Evolutionary conservation across 176 grass and related monocot genomes (phyloP).

Genomic region (Neostapfia colusana): DNA sequence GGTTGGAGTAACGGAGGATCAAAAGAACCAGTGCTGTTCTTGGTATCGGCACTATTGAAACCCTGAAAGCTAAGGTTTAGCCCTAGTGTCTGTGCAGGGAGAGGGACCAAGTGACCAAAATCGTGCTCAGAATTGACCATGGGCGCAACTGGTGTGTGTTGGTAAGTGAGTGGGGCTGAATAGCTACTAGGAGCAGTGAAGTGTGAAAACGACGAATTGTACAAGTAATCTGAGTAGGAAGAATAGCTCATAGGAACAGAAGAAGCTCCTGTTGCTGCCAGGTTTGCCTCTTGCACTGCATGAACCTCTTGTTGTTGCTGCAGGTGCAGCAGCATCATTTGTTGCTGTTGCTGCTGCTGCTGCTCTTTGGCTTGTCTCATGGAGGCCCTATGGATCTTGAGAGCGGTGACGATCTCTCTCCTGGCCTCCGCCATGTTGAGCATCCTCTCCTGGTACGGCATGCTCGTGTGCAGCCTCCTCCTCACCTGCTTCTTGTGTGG

Average conservation of each 20-base stretch:
- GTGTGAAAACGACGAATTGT: constrained; percentile 36
- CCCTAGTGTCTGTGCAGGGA: constrained; percentile 70
- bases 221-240: constrained; percentile 53
- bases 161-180: constrained; percentile 27
- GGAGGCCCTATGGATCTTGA: constrained; percentile 89
- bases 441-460: constrained; percentile 85
- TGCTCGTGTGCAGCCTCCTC: constrained; percentile 87
- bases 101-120: constrained; percentile 48
- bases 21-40: constrained; percentile 22
- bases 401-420: constrained; percentile 87
- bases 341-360: constrained; percentile 30
- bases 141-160: constrained; percentile 38
- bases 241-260: constrained; percentile 35
- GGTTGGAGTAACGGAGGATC: constrained; percentile 48
- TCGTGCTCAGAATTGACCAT: constrained; percentile 36
- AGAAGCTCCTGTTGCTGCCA: constrained; percentile 19
- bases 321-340: constrained; percentile 37
- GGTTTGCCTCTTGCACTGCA: constrained; percentile 29
- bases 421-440: constrained; percentile 97
- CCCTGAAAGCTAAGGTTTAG: constrained; percentile 85
- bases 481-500: constrained; percentile 94
- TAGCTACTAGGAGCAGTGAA: constrained; percentile 32
- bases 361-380: constrained; percentile 94
- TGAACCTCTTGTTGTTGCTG: constrained; percentile 50
- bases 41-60: constrained; percentile 42